Base-by-base conservation (phyloP, 148 eudicot species). In the Fallopia convolvulus region DNA sequence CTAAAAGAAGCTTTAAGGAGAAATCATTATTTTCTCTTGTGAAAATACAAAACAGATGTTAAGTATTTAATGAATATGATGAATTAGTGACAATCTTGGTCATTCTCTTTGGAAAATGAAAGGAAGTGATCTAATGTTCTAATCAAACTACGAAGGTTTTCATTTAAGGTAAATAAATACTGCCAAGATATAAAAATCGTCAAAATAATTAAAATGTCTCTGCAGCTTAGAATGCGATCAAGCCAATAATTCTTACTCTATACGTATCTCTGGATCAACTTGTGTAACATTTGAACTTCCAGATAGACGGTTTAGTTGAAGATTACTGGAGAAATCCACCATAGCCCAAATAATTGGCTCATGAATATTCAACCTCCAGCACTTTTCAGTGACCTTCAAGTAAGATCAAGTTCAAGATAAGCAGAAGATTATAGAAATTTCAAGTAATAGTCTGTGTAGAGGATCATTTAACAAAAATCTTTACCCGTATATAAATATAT, bases 211-310 rank as follows among this genome's bases (percentile, higher is more conserved):
- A 63, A 63, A 63, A 63, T 23, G 11, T 68, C n/a, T 14, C 36
- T 36, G 44, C 42, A 39, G 72, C 72, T 68, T 15, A 68, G 21
- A 68, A 68, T 33, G 17, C 0, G 46, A 5, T 26, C 39, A 68
- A 39, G 15, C 40, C 20, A 68, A 39, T 68, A 33, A 68, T 68
- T 36, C 92, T 85, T 88, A 94, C 99, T 95, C 92, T 77, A 95
- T 86, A 58, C 94, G 97, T 87, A 95, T 91, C 85, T 95, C 99
- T 79, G 99, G 99, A 90, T 95, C 99, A 83, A 92, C 97, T 90
- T 92, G 97, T 15, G 92, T 85, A 76, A 83, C 83, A 78, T 83
- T 86, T 23, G 97, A 86, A 85, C 79, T 85, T 56, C 89, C 86
- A 40, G 93, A 88, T 76, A 95, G 77, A 68, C 94, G 97, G 85